Conservation (phyloP, 1,139 yeast genomes). For the Pichia norvegensis region DNA sequence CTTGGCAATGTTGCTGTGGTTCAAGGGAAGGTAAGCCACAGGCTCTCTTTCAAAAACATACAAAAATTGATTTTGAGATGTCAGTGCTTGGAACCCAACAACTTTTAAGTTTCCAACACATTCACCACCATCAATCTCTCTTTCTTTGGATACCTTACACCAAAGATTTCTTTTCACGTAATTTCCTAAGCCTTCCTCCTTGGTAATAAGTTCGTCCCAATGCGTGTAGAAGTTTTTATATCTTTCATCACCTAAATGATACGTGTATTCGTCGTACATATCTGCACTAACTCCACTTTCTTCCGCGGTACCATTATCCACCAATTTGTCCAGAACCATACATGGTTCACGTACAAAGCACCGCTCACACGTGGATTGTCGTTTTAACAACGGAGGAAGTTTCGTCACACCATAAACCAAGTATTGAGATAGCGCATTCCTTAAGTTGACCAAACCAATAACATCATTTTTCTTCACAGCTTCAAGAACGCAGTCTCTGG, state of each 20-base stretch:
- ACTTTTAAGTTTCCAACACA: conserved; percentile 46
- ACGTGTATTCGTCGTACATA: conserved; percentile 41
- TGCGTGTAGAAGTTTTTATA: conserved; percentile 52
- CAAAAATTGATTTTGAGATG: conserved; percentile 30
- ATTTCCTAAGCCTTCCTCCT: conserved; percentile 60
- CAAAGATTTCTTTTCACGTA: conserved; percentile 58
- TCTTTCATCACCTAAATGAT: conserved; percentile 37
- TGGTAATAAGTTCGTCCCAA: conserved; percentile 69
- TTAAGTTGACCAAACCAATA: conserved; percentile 52
- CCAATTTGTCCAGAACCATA: conserved; percentile 56
- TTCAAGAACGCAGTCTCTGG: conserved; percentile 33
- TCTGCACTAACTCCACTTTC: conserved; percentile 39
- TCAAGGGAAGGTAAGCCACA: conserved; percentile 22
- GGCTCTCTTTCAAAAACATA: conserved; percentile 42
- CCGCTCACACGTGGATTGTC: conserved; percentile 53
- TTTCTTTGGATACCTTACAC: conserved; percentile 50
- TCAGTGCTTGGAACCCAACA: conserved; percentile 22
- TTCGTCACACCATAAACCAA: conserved; percentile 42
- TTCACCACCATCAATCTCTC: conserved; percentile 56
- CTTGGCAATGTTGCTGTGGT: conserved; percentile 39
- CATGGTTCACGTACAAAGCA: conserved; percentile 61
- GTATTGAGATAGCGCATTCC: conserved; percentile 63
- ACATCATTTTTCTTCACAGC: conserved; percentile 52
- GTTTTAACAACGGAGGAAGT: conserved; percentile 52
- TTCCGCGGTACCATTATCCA: conserved; percentile 48